Evolutionary conservation across 768 basidiomycete species (phyloP).

Genomic region (Termitomyces heimii): DNA sequence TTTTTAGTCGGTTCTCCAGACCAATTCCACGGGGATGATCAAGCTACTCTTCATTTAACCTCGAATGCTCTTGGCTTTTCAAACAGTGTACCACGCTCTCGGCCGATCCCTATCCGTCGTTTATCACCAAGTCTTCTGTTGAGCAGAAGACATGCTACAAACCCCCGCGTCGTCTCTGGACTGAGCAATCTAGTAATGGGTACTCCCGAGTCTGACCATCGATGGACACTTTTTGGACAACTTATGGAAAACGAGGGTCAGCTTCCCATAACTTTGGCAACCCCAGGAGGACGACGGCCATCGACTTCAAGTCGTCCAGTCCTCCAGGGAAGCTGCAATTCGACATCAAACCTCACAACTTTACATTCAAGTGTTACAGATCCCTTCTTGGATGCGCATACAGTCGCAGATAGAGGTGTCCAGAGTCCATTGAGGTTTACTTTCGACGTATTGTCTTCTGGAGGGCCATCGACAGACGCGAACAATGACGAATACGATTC

Average conservation of each 20-base stretch:
- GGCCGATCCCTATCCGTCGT: constrained; percentile 13
- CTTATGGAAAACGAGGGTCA: constrained; percentile 64
- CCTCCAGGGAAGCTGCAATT: not conserved
- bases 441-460: not conserved
- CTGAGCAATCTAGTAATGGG: constrained; percentile 6
- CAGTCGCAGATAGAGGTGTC: constrained; percentile 1
- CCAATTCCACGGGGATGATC: constrained; percentile 7
- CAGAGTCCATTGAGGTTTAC: not conserved
- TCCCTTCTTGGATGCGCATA: constrained; percentile 9
- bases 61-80: constrained; percentile 1
- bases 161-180: constrained; percentile 11
- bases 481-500: constrained; percentile 18
- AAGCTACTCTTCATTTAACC: not conserved
- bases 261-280: constrained; percentile 17
- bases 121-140: constrained; percentile 17
- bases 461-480: not conserved
- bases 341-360: not conserved
- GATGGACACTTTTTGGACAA: constrained; percentile 69
- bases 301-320: not conserved
- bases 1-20: constrained; percentile 23
- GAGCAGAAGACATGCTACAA: constrained; percentile 9
- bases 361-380: constrained; percentile 4
- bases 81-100: constrained; percentile 8
- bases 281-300: constrained; percentile 6
- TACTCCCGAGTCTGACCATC: constrained; percentile 19